These are phyloP conservation scores for Erigeron canadensis DNA, from an alignment of 129 eudicot species.

Conservation along the genomic window DNA sequence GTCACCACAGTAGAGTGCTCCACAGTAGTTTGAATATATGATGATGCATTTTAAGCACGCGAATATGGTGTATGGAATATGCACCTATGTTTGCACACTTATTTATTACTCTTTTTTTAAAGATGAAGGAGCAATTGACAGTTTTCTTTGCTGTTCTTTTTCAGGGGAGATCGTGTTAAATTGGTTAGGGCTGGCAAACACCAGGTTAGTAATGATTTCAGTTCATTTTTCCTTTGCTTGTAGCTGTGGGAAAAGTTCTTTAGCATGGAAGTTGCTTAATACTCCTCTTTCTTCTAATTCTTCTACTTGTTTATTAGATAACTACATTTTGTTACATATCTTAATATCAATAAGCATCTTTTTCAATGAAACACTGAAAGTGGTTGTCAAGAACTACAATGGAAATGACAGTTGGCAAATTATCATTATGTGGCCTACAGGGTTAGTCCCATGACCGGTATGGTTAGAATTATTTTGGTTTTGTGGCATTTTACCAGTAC, in stretches of 20 bases:
- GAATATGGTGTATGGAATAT: not conserved
- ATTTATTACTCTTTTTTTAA: not conserved
- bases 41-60: slow-evolving; percentile 1
- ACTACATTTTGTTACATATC: not conserved
- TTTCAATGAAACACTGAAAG: not conserved
- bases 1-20: not conserved
- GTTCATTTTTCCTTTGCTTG: not conserved
- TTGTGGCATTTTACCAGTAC: not conserved
- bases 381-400: not conserved
- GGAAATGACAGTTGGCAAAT: not conserved
- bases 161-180: slow-evolving; percentile 89
- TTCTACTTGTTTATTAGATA: not conserved
- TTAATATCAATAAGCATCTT: not conserved
- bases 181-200: slow-evolving; percentile 95
- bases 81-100: not conserved
- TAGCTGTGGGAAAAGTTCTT: not conserved
- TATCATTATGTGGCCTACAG: not conserved
- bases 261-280: not conserved
- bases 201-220: slow-evolving; percentile 52
- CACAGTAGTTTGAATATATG: not conserved
- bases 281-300: not conserved
- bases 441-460: not conserved
- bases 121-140: slow-evolving; percentile 11
- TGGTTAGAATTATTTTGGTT: not conserved
- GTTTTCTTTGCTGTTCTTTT: slow-evolving; percentile 34